Evolutionary conservation across 208 protist genomes (phyloP), one percentile per base, ranked within the genome.

Genomic region (Wallacemonas sp.): DNA sequence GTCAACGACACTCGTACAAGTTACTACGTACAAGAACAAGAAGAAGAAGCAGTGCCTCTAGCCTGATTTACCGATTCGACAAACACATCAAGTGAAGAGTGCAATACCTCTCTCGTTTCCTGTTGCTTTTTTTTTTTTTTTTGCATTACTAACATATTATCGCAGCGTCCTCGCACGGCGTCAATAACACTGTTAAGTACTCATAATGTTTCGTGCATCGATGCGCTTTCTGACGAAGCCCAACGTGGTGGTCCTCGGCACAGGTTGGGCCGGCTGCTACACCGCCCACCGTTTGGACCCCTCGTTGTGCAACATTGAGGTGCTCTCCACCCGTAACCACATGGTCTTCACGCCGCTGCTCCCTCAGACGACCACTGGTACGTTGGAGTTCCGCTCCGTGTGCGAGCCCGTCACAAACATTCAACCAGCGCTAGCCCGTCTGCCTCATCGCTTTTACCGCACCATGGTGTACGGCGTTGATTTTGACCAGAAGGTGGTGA

Each of bases 271-370:
- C 1, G 91, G 91, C 55, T 87, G 79, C 55, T 92, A 93, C 72
- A 74, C 93, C 30, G 67, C 88, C 22, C 82, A 84, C 62, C 68
- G 82, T 33, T 51, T 97, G 21, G 76, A 98, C 63, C 73, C 86
- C 2, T 80, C 75, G 2, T 51, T 80, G 58, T 97, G 84, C 79
- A 89, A 97, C 68, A 86, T 98, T 30, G 65, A 90, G 26, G 79
- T 97, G 45, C 68, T 97, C 55, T 96, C 90, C 3, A 83, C 84
- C 9, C 78, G 91, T 36, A 98, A 98, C 62, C 93, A 98, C 77
- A 95, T 97, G 70, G 81, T 98, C n/a, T 97, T 98, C 68, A 98
- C 95, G n/a, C 95, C 95, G 24, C 86, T 98, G n/a, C 80, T 98
- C 3, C 86, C 95, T 3, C 81, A 94, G 54, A 93, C 90, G 15